Evolutionary conservation across 257 asterid genomes (phyloP).

Genomic region (Orobanche coerulescens): DNA sequence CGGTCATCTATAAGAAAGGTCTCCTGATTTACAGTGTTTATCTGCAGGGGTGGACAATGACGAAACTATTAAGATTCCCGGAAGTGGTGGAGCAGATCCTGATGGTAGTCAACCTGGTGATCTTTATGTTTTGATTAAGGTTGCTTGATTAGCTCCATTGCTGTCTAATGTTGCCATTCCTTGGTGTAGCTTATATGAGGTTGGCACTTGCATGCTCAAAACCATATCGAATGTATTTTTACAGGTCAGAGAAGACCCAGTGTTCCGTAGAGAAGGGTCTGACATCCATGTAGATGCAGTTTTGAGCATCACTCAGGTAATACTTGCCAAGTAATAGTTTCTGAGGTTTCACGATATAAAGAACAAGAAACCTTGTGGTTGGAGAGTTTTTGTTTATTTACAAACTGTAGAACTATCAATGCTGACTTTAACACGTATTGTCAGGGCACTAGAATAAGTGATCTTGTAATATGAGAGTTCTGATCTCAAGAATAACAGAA

Average conservation of each 20-base stretch:
- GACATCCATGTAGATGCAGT: slow-evolving; percentile 85
- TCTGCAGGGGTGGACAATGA: slow-evolving; percentile 74
- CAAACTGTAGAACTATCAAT: background rate
- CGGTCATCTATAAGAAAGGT: background rate
- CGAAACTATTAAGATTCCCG: slow-evolving; percentile 58
- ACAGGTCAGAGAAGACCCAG: slow-evolving; percentile 95
- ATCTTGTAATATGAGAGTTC: background rate
- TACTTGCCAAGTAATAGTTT: background rate
- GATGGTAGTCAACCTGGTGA: slow-evolving; percentile 88
- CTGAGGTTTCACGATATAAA: slow-evolving; percentile 7
- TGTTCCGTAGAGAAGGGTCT: slow-evolving; percentile 87
- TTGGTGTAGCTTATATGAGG: background rate
- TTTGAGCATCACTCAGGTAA: slow-evolving; percentile 88
- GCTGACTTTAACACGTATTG: background rate
- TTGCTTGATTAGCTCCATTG: slow-evolving; percentile 23
- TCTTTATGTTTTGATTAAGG: slow-evolving; percentile 74
- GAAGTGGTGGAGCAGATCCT: slow-evolving; percentile 95
- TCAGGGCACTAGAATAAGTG: background rate
- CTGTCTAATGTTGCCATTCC: slow-evolving; percentile 7
- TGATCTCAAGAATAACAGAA: background rate
- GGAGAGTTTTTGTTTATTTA: background rate
- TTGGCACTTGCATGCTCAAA: slow-evolving; percentile 9
- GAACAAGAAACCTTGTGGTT: slow-evolving; percentile 8
- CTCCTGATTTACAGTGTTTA: slow-evolving; percentile 11
- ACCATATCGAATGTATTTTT: slow-evolving; percentile 18